These are phyloP conservation scores for Acephala macrosclerotiorum DNA, from an alignment of 2,329 filamentous ascomycete species.

Conservation along the genomic window DNA sequence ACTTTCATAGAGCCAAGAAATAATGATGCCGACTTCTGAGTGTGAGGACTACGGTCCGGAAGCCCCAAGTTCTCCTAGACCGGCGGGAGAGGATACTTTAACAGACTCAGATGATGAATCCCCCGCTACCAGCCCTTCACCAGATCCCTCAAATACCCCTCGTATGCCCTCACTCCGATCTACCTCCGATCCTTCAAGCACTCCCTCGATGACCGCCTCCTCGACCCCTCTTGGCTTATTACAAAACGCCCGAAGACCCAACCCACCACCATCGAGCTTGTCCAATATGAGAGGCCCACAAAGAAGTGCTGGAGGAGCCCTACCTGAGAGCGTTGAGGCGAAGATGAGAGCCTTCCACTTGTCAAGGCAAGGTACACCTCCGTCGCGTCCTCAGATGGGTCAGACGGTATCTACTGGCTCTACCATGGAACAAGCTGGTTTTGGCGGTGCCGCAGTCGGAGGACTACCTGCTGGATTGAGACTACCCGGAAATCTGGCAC, in stretches of 20 bases:
- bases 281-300: slow-evolving; percentile 25
- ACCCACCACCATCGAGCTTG: slow-evolving; percentile 30
- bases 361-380: slow-evolving; percentile 66
- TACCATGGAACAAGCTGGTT: slow-evolving; percentile 30
- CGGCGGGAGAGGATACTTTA: slow-evolving; percentile 20
- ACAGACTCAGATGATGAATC: slow-evolving; percentile 28
- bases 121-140: slow-evolving; percentile 22
- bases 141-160: slow-evolving; percentile 47
- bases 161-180: slow-evolving; percentile 66
- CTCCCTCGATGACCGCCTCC: slow-evolving; percentile 73
- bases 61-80: slow-evolving; percentile 31
- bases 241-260: slow-evolving; percentile 67
- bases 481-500: slow-evolving; percentile 50
- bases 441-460: slow-evolving; percentile 36
- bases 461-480: slow-evolving; percentile 54
- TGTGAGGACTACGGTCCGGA: slow-evolving; percentile 33
- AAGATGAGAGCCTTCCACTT: slow-evolving; percentile 75
- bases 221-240: slow-evolving; percentile 85
- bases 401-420: slow-evolving; percentile 45
- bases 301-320: slow-evolving; percentile 53
- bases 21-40: slow-evolving; percentile 27
- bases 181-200: slow-evolving; percentile 62
- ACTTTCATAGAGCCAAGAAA: slow-evolving; percentile 19
- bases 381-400: slow-evolving; percentile 40
- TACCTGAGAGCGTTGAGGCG: slow-evolving; percentile 70